These are phyloP conservation scores for Vitis hybrid DNA, from an alignment of 177 flowering plant genomes.

Conservation along the genomic window DNA sequence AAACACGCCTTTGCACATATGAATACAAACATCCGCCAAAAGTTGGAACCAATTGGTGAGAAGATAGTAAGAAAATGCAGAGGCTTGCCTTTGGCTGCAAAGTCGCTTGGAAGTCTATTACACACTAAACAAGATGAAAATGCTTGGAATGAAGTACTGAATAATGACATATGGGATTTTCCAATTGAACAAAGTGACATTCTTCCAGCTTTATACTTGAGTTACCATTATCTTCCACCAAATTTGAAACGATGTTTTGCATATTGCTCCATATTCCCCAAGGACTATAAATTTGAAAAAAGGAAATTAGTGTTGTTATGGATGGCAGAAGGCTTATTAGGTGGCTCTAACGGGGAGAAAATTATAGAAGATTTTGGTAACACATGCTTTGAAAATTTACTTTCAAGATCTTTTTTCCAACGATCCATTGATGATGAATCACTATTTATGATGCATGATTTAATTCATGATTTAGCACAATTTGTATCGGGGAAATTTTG, in stretches of 20 bases:
- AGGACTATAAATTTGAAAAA: conserved; percentile 23
- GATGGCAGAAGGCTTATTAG: conserved; percentile 40
- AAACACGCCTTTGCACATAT: conserved; percentile 12
- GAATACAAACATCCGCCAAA: neutral
- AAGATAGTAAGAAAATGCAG: conserved; percentile 30
- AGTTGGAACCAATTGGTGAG: conserved; percentile 22
- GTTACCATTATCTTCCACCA: conserved; percentile 36
- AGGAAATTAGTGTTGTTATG: conserved; percentile 28
- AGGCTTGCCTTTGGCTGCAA: conserved; percentile 50
- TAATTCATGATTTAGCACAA: conserved; percentile 37
- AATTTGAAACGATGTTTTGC: conserved; percentile 36
- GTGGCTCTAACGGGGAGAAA: neutral
- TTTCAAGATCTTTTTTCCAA: conserved; percentile 31
- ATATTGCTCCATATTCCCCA: conserved; percentile 41
- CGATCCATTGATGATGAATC: neutral
- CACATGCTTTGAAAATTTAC: conserved; percentile 25
- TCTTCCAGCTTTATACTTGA: conserved; percentile 28
- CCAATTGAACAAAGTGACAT: conserved; percentile 12
- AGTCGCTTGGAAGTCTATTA: conserved; percentile 31
- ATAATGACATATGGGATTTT: conserved; percentile 28
- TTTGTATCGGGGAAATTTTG: conserved; percentile 21
- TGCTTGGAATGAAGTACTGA: conserved; percentile 21
- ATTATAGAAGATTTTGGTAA: conserved; percentile 26
- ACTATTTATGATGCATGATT: conserved; percentile 39
- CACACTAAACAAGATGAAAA: neutral